Evolutionary conservation across 2,329 filamentous ascomycete species (phyloP), one percentile per base, ranked within the genome.

Genomic region (Curvularia hawaiiensis): DNA sequence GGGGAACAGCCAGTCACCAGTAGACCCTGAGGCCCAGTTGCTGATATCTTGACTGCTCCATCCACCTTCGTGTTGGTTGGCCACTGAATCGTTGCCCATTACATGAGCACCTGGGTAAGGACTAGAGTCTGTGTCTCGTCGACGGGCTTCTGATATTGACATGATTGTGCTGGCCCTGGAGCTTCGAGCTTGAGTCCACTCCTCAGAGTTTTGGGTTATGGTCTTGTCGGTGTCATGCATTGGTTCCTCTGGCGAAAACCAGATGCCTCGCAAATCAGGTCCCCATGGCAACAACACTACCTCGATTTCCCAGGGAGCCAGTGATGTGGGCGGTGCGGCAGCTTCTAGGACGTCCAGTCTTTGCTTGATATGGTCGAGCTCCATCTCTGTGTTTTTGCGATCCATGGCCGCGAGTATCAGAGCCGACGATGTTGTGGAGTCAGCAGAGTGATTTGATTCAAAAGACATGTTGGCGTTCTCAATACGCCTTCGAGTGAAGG

Each of bases 271-370:
- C 22, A 85, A 69, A n/a, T 80, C 73, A 41, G 78, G 75, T 4
- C 83, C 83, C 72, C 91, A 94, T 1, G 90, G 90, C 8, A 93
- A 73, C 56, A 92, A 86, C 1, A 93, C 86, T 4, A 93, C 88
- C 68, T 93, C 90, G 1, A 94, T 79, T 62, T 90, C 85, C 88
- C 90, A 92, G 0, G 90, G 88, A 40, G 84, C 81, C 41, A 77
- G 75, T 28, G 80, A 79, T 0, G 88, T 86, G n/a, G 90, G 89
- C 30, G 86, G 74, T 10, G 83, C 71, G 4, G 73, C 78, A 6
- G 82, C 81, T 71, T 90, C 87, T 10, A 91, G 79, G 43, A 84
- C 79, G 30, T 79, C 67, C 5, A 83, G 60, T 5, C 80, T 77
- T 22, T 77, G 75, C 61, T 84, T 82, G 10, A 85, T 76, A 35